Evolutionary conservation across 352 stramenopile species (phyloP).

Genomic region (Phytopythium litorale): DNA sequence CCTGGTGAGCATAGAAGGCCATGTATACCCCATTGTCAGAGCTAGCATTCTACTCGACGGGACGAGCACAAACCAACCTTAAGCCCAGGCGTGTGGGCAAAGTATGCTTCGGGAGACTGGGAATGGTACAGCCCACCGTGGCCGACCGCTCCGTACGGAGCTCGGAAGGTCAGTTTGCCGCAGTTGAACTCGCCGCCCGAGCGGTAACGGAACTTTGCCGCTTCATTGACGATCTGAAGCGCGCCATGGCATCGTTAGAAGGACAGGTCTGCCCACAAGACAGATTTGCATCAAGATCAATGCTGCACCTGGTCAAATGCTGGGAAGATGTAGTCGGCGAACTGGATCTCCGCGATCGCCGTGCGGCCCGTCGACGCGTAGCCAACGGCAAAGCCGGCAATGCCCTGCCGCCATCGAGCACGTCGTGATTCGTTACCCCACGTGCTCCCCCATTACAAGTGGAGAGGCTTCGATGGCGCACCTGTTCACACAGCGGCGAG

Average conservation of each 20-base stretch:
- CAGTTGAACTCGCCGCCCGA: constrained; percentile 97
- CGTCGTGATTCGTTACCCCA: not conserved
- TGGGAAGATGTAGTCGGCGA: constrained; percentile 98
- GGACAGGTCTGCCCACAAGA: not conserved
- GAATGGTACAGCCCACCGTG: constrained; percentile 94
- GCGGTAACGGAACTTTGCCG: constrained; percentile 98
- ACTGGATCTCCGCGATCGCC: constrained; percentile 98
- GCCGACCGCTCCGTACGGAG: constrained; percentile 94
- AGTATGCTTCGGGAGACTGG: constrained; percentile 96
- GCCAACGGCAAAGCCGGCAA: constrained; percentile 95
- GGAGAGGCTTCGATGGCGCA: constrained; percentile 3
- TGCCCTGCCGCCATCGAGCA: constrained; percentile 24
- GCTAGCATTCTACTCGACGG: not conserved
- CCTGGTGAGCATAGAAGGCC: constrained; percentile 14
- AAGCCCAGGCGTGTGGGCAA: constrained; percentile 96
- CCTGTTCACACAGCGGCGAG: constrained; percentile 95
- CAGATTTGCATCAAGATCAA: not conserved
- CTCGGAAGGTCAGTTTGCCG: constrained; percentile 94
- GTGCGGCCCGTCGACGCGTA: constrained; percentile 95
- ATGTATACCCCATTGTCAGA: not conserved
- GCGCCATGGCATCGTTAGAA: too few relatives aligned
- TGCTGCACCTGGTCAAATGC: constrained; percentile 85
- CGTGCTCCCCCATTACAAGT: not conserved
- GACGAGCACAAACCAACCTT: constrained; percentile 41
- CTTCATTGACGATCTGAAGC: constrained; percentile 96